Percentiles rank a stretch among this genome's conserved stretches.
Evolutionary conservation across 1,284 basidiomycete genomes (phyloP).

Genomic region (Phellinidium pouzarii): DNA sequence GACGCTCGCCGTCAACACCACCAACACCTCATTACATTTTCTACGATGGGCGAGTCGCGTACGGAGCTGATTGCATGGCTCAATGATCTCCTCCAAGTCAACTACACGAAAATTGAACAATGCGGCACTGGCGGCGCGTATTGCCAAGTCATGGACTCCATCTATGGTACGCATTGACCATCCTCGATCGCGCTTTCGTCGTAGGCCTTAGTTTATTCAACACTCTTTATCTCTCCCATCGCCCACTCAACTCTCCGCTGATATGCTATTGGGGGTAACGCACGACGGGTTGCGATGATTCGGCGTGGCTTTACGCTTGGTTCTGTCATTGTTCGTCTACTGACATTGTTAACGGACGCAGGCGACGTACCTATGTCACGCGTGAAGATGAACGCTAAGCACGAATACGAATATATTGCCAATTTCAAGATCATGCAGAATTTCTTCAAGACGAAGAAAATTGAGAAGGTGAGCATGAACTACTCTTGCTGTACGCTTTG

Average conservation of each 20-base stretch:
- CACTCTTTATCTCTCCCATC: not conserved
- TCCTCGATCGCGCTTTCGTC: slow-evolving; percentile 14
- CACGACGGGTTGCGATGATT: not conserved
- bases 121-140: slow-evolving; percentile 88
- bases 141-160: slow-evolving; percentile 89
- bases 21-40: not conserved
- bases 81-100: slow-evolving; percentile 86
- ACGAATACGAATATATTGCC: slow-evolving; percentile 92
- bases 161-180: slow-evolving; percentile 65
- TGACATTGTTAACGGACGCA: slow-evolving; percentile 20
- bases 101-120: slow-evolving; percentile 93
- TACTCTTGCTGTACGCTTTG: slow-evolving; percentile 10
- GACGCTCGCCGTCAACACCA: not conserved
- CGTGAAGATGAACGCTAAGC: slow-evolving; percentile 90
- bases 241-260: not conserved
- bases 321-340: not conserved
- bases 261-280: not conserved
- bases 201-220: not conserved
- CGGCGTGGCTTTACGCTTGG: not conserved
- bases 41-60: slow-evolving; percentile 55
- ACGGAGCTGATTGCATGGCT: slow-evolving; percentile 91
- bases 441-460: slow-evolving; percentile 80
- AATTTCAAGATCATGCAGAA: slow-evolving; percentile 96
- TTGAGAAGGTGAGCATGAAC: slow-evolving; percentile 83
- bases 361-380: slow-evolving; percentile 83